phyloP scores from a whole-genome alignment of 2,329 filamentous ascomycete species.

The Alternaria sp. region DNA sequence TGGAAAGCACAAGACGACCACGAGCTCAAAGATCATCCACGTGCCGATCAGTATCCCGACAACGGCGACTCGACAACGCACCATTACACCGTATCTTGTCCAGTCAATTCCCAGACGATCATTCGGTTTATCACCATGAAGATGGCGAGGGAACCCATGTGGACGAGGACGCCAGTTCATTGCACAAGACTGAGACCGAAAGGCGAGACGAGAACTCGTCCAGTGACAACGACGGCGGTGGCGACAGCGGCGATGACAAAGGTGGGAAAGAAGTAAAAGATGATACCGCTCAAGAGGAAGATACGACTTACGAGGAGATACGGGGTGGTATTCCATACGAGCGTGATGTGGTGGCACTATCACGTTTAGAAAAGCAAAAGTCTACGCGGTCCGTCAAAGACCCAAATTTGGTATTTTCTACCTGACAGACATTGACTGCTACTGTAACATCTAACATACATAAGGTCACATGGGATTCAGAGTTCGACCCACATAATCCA shows the following conservation, averaged over 20 bases:
- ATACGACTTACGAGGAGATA: constrained; percentile 35
- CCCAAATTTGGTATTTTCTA: constrained; percentile 37
- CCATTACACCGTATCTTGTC: constrained; percentile 38
- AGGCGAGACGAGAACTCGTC: constrained; percentile 17
- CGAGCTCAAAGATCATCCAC: constrained; percentile 9
- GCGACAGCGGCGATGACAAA: constrained; percentile 16
- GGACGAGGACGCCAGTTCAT: constrained; percentile 24
- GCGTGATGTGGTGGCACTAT: constrained; percentile 35
- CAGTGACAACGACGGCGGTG: constrained; percentile 16
- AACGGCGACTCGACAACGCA: constrained; percentile 24
- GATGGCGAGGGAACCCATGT: constrained; percentile 35
- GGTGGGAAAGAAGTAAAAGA: constrained; percentile 20
- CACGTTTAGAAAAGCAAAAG: constrained; percentile 34
- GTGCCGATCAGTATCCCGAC: constrained; percentile 35
- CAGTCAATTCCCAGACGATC: constrained; percentile 42
- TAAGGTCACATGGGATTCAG: constrained; percentile 55
- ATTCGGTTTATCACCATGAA: constrained; percentile 44
- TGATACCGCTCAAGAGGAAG: constrained; percentile 7
- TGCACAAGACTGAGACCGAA: constrained; percentile 36
- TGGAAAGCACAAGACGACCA: constrained; percentile 1
- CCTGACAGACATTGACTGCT: background rate
- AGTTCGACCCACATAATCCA: constrained; percentile 55
- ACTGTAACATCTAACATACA: constrained; percentile 1
- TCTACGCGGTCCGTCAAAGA: constrained; percentile 35
- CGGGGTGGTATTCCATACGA: constrained; percentile 38